Evolutionary conservation across 768 basidiomycete genomes (phyloP), one percentile per base, ranked within the genome.

Genomic region (Tephrocybe rancida): DNA sequence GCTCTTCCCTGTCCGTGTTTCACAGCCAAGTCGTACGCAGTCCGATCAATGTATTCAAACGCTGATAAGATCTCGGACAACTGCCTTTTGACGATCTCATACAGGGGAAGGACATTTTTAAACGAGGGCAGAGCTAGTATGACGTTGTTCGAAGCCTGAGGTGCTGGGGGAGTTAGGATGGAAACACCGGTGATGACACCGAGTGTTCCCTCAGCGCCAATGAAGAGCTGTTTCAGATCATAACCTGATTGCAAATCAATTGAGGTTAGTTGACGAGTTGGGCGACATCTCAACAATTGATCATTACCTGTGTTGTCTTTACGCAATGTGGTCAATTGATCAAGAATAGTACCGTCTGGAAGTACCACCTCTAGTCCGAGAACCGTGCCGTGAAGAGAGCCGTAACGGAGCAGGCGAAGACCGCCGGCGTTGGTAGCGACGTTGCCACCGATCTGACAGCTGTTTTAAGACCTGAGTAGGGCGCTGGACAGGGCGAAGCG

Each of bases 361-460:
- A 98, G 76, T 9, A 98, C 97, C 19, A 95, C 94, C 68, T 99
- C 97, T 13, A 99, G 78, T 18, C 97, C 97, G 3, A 99, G 82
- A 2, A 98, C 96, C 11, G 87, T 87, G 18, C 97, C 97, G 65
- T 96, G 97, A 4, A 99, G 76, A 34, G 92, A 94, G 42, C 97
- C 97, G 64, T 98, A 99, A 21, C 97, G 84, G 37, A 99, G 73
- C 21, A 99, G 80, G 1, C 97, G 84, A 7, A 99, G 80, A n/a
- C 97, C 97, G 18, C 97, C 97, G 24, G 97, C 97, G 65, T 99
- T 99, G 4, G 97, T 98, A 1, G 97, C 86, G 24, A 98, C 81
- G 69, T 98, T 98, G 29, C 97, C 97, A 44, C 96, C 97, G 58
- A 99, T 95, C 65, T 98, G 96, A 77, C 97, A 99, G 63, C 92